Conservation (phyloP, 2,329 filamentous ascomycete species). For the Colletotrichum gigasporum region DNA sequence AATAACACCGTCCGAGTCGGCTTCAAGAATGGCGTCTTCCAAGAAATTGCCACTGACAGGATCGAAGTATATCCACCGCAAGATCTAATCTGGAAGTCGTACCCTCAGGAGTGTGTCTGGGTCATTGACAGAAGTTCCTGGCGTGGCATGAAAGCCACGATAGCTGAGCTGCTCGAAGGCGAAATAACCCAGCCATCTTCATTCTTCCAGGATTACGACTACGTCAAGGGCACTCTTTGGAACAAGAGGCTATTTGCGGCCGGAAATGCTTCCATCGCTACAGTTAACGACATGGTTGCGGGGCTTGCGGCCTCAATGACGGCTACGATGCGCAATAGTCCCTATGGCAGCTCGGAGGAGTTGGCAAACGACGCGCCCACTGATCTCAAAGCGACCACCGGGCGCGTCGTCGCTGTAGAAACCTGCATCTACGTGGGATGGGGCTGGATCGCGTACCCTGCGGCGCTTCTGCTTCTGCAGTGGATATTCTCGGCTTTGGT, state of each 20-base stretch:
- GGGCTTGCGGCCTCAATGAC: background rate
- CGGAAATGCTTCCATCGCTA: background rate
- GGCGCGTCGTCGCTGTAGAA: background rate
- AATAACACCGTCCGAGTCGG: background rate
- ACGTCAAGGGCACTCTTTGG: background rate
- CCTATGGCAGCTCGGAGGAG: background rate
- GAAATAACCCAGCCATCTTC: background rate
- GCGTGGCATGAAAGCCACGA: background rate
- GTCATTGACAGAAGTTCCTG: background rate
- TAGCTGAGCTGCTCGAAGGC: background rate
- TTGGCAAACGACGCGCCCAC: background rate
- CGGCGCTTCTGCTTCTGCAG: background rate
- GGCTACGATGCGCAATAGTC: background rate
- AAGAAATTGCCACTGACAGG: no score
- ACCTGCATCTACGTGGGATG: constrained; percentile 1
- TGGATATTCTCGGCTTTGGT: background rate
- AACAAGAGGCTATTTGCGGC: background rate
- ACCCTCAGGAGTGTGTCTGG: background rate
- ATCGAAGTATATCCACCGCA: no score
- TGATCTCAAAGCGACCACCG: background rate
- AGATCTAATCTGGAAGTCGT: background rate
- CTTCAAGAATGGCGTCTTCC: background rate
- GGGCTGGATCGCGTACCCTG: constrained; percentile 1
- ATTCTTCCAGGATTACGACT: no score
- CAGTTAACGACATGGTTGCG: background rate